Evolutionary conservation across 495 filamentous ascomycete genomes (phyloP).

Genomic region (Penicillium coffeae): DNA sequence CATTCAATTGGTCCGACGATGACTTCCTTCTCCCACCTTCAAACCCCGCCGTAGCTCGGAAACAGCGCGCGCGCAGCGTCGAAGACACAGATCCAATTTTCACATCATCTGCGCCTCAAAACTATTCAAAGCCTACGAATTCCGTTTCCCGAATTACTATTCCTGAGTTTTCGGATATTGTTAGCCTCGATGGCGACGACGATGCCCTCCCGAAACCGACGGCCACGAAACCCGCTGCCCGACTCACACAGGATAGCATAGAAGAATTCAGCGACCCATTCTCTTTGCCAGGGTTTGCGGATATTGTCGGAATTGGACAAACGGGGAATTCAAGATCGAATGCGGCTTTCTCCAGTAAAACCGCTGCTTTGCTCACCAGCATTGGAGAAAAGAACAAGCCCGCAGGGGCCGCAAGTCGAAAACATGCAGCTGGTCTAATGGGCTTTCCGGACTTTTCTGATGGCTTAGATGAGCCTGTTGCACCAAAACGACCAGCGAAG

Average conservation of each 20-base stretch:
- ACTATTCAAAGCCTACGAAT: background rate
- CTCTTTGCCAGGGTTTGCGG: conserved; percentile 26
- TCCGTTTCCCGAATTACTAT: background rate
- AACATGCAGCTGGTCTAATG: conserved; percentile 1
- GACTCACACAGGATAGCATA: conserved; percentile 25
- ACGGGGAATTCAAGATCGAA: conserved; percentile 5
- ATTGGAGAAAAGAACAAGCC: conserved; percentile 15
- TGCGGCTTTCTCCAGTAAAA: conserved; percentile 32
- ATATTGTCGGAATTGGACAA: conserved; percentile 16
- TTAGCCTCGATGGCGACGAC: conserved; percentile 39
- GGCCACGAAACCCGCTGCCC: background rate
- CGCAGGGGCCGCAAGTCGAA: background rate
- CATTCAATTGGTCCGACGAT: conserved; percentile 38
- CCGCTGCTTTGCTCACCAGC: conserved; percentile 36
- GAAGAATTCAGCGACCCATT: conserved; percentile 40
- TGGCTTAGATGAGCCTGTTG: conserved; percentile 22
- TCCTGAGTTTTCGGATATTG: conserved; percentile 14
- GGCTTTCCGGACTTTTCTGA: conserved; percentile 8
- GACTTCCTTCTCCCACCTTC: conserved; percentile 23
- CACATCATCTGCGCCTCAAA: conserved; percentile 32
- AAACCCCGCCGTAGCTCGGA: conserved; percentile 11
- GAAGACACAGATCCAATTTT: conserved; percentile 48
- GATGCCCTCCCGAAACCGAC: conserved; percentile 16
- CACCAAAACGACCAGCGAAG: conserved; percentile 18
- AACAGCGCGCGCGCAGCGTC: conserved; percentile 9